Conservation (phyloP, 163 green algal genomes). For the Trebouxiophyceae sp. region DNA sequence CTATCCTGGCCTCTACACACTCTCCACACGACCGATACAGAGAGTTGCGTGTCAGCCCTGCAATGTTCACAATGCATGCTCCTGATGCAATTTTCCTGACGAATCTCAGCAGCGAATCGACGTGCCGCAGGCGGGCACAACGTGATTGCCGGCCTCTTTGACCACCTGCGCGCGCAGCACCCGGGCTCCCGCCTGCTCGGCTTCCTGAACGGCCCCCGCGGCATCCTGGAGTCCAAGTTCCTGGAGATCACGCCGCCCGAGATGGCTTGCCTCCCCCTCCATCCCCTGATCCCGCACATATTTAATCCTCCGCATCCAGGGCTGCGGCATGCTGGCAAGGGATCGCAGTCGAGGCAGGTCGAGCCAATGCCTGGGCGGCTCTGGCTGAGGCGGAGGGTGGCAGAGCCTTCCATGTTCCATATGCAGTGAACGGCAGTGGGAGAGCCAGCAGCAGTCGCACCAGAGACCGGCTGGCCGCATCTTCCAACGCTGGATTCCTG, state of each 20-base stretch:
- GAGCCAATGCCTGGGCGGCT: no score
- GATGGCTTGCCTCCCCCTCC: conserved; percentile 20
- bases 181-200: conserved; percentile 45
- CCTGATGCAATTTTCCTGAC: not conserved
- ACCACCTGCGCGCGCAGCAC: conserved; percentile 33
- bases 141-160: conserved; percentile 54
- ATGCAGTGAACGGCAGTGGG: no score
- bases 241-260: conserved; percentile 29
- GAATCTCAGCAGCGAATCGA: not conserved
- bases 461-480: no score
- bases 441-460: no score
- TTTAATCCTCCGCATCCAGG: no score
- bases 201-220: conserved; percentile 42
- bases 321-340: not conserved
- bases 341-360: no score
- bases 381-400: not conserved
- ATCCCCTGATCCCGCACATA: not conserved
- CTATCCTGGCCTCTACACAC: no score
- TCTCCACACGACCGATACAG: no score
- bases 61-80: no score
- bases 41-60: no score
- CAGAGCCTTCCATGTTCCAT: no score
- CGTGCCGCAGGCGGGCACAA: conserved; percentile 50
- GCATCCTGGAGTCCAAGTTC: conserved; percentile 31
- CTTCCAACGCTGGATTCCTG: no score